Percentiles rank a stretch among this genome's conserved stretches.
phyloP scores from a whole-genome alignment of 352 stramenopile genomes.

The Phytophthora pistaciae region DNA sequence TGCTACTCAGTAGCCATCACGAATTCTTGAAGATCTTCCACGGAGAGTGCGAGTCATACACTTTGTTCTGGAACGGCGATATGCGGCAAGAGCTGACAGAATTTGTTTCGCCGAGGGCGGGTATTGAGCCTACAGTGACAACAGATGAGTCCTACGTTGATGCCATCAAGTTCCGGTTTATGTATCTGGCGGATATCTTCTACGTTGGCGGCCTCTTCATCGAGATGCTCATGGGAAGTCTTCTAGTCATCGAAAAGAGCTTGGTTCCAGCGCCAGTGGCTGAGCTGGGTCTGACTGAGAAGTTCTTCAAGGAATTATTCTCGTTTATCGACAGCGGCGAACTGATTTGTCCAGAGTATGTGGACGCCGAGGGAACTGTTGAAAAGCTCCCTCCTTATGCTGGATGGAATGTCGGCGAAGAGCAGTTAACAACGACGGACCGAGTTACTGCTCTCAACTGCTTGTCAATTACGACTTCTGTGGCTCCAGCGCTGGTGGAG shows the following conservation, averaged over 20 bases:
- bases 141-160: conserved; percentile 58
- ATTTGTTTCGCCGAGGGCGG: conserved; percentile 59
- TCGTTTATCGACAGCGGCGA: conserved; percentile 82
- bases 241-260: conserved; percentile 74
- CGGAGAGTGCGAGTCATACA: conserved; percentile 81
- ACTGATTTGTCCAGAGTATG: conserved; percentile 42
- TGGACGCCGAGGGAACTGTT: conserved; percentile 36
- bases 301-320: conserved; percentile 82
- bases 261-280: conserved; percentile 42
- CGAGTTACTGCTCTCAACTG: conserved; percentile 76
- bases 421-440: conserved; percentile 57
- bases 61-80: conserved; percentile 80
- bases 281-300: conserved; percentile 65
- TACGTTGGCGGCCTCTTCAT: conserved; percentile 80
- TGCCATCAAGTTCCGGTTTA: conserved; percentile 74
- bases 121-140: conserved; percentile 39
- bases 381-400: conserved; percentile 56
- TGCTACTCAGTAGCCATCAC: conserved; percentile 74
- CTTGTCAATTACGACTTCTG: conserved; percentile 62
- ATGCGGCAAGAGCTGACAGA: conserved; percentile 74
- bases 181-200: conserved; percentile 70
- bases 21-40: conserved; percentile 89
- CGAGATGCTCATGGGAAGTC: conserved; percentile 73
- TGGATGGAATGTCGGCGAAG: conserved; percentile 63
- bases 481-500: conserved; percentile 69